Base-by-base conservation (phyloP, 2,329 filamentous ascomycete species). In the Zopfia rhizophila region DNA sequence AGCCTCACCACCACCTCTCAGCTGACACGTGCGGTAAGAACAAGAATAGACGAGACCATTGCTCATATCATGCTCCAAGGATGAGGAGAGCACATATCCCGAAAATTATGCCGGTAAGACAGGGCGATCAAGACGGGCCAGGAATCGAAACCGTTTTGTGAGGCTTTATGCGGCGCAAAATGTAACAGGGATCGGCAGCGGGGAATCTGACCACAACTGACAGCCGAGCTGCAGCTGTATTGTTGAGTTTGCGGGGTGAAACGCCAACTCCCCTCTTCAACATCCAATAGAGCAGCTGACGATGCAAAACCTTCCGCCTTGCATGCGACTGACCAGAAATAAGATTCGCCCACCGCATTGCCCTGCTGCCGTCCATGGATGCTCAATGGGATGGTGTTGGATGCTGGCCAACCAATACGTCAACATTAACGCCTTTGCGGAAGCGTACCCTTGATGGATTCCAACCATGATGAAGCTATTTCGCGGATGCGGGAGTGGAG, bases 311-410 rank as follows among this genome's bases (percentile, higher is more conserved):
- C 24, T 48, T 24, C 31, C 6, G 7, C 17, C 25, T 36, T 22
- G 17, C 19, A 5, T 16, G 38, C 12, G 14, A 24, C 4, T n/a
- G 10, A 3, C 17, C 3, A 18, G 25, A 29, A 33, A 40, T 12
- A 33, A 22, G 12, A 14, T 47, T 14, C 23, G 62, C 74, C 47
- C 70, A 78, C 76, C 89, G 93, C 24, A 93, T 84, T 89, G 94
- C 94, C 36, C 89, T 79, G 61, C 87, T 90, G n/a, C n/a, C n/a
- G n/a, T n/a, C n/a, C n/a, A n/a, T 6, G 90, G 90, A 79, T 90
- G 90, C 73, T 94, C 90, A 55, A 89, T 86, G 6, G 82, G 75
- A 72, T 95, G 90, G 38, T 88, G 85, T 58, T 95, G 90, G 72
- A 90, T 95, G 73, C 81, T 82, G 62, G n/a, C 14, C 17, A 28